Percentiles rank a stretch among this genome's conserved stretches.
These are phyloP conservation scores for Talaromyces sp. DNA, from an alignment of 2,329 filamentous ascomycete species.

Conservation along the genomic window DNA sequence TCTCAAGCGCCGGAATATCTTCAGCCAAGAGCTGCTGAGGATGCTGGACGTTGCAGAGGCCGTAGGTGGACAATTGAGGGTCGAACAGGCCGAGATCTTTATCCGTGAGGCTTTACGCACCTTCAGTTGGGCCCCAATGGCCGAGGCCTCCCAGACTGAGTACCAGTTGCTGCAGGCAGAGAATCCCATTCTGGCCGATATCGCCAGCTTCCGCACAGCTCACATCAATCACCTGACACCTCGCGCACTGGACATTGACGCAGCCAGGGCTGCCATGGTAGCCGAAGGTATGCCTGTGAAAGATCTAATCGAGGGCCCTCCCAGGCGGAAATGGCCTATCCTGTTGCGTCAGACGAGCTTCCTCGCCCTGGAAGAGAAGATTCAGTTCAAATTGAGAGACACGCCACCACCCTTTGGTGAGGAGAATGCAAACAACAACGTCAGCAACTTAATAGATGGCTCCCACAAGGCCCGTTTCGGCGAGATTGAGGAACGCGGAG, in stretches of 20 bases:
- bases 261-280: constrained; percentile 43
- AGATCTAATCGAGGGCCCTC: constrained; percentile 50
- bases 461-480: constrained; percentile 50
- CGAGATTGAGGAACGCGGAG: constrained; percentile 52
- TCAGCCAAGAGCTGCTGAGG: constrained; percentile 34
- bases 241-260: constrained; percentile 46
- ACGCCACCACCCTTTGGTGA: neutral
- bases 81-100: constrained; percentile 32
- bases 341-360: constrained; percentile 54
- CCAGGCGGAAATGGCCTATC: constrained; percentile 40
- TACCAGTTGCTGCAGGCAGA: constrained; percentile 41
- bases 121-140: constrained; percentile 43
- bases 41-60: constrained; percentile 35
- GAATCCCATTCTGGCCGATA: constrained; percentile 48
- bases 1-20: constrained; percentile 39
- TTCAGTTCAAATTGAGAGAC: constrained; percentile 34
- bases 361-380: constrained; percentile 46
- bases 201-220: constrained; percentile 39
- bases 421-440: neutral
- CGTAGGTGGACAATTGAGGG: constrained; percentile 21
- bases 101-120: constrained; percentile 42
- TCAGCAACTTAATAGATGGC: constrained; percentile 22
- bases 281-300: constrained; percentile 42
- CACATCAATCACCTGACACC: constrained; percentile 55
- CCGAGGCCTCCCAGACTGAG: constrained; percentile 33